Percentiles rank a stretch among this genome's conserved stretches.
Conservation (phyloP, 2,329 filamentous ascomycete genomes). For the Pyricularia sp. region DNA sequence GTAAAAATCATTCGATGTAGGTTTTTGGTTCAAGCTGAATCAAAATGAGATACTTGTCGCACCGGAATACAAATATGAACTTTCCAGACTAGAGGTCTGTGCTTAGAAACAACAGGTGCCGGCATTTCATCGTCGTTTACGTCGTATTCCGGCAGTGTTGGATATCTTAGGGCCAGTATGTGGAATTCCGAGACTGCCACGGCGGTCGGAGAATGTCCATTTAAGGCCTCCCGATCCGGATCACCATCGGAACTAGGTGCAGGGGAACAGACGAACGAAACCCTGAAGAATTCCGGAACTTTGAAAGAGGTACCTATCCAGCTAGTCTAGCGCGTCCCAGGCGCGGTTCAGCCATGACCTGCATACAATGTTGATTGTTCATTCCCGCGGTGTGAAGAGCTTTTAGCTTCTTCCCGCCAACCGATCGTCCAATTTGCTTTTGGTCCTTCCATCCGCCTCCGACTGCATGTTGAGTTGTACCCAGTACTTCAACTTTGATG, state of each 20-base stretch:
- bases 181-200: neutral
- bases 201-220: neutral
- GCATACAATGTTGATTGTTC: neutral
- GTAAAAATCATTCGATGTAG: neutral
- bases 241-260: neutral
- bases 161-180: neutral
- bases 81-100: neutral
- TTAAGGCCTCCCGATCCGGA: neutral
- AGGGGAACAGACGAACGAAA: neutral
- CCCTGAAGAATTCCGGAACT: neutral
- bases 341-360: neutral
- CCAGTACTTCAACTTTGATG: conserved; percentile 1
- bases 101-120: neutral
- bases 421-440: neutral
- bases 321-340: neutral
- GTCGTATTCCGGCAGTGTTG: neutral
- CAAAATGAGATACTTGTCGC: too few species aligned
- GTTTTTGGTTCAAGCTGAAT: too few species aligned
- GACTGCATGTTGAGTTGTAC: conserved; percentile 1
- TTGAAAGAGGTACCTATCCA: neutral
- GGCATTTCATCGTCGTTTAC: neutral
- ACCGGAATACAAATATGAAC: neutral
- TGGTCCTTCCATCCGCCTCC: neutral
- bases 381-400: neutral
- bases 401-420: neutral